Base-by-base conservation (phyloP, 2,329 filamentous ascomycete genomes). In the Calonectria pteridis region DNA sequence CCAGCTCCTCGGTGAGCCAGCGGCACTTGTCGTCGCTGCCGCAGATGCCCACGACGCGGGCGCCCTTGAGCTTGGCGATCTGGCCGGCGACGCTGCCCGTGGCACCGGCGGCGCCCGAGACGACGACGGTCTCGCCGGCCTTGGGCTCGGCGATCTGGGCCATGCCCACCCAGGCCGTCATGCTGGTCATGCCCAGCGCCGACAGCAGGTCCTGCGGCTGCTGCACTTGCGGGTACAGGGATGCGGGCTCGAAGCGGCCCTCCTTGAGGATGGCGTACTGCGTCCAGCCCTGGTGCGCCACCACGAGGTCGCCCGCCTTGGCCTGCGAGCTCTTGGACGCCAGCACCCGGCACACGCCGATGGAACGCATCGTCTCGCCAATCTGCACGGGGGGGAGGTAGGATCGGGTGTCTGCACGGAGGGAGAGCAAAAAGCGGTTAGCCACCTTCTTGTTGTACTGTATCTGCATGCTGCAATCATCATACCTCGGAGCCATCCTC, bases 121-220 rank as follows among this genome's bases (percentile, higher is more conserved):
- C 93, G 10, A 96, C 93, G 1, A 96, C 94, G 5, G 93, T 92
- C 76, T 96, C 93, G 6, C 93, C 93, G 3, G 89, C 83, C 82
- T 93, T 91, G 50, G 93, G 90, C 69, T 93, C 86, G 3, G 91
- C 94, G 58, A 96, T 90, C 69, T 93, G 89, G 35, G 90, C 83
- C 81, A 96, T 90, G 26, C 94, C 94, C 76, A 94, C 94, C 85
- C 94, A 96, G 2, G 94, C 94, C 0, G 94, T 96, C 75, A 95
- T 78, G 3, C 93, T 93, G 0, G 93, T 94, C 83, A 91, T 85
- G 16, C 94, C 94, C 43, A 91, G 85, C 29, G 90, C 88, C 6
- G 91, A 91, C 67, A 93, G 85, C 16, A 91, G 88, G 81, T 94
- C 92, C 18, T 91, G 92, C 26, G 86, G 80, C 72, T 85, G 82